Base-by-base conservation (phyloP, 2,329 filamentous ascomycete genomes). In the Penicillium sp. region DNA sequence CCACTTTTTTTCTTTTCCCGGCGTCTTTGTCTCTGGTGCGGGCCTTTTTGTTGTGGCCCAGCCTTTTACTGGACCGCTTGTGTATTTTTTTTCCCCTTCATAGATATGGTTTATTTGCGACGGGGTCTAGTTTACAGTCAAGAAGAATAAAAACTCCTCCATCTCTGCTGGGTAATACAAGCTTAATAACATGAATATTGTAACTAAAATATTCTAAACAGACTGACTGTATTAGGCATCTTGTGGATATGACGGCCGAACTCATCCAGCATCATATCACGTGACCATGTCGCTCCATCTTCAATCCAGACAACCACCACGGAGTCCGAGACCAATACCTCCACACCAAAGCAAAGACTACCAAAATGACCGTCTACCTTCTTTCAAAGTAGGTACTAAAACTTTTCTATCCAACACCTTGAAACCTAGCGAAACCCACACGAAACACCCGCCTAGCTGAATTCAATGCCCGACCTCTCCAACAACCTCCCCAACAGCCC, bases 41-140 rank as follows among this genome's bases (percentile, higher is more conserved):
- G 45, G 35, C 59, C 49, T 60, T 61, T 59, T 57, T 24, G 30
- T 35, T 37, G 53, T 24, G 24, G n/a, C 26, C 53, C n/a, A 30
- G 17, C 49, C 64, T 53, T 35, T 50, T 60, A 44, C 35, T 56
- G 53, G 57, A 56, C 56, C 40, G 58, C 56, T 62, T 58, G 56
- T 67, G 65, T 67, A 67, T 61, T 65, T 66, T 60, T 56, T 59
- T 56, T 55, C 57, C 56, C 28, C n/a, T n/a, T 59, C 49, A 59
- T 65, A 67, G 61, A 63, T 56, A 62, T 64, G 57, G 55, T 67
- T 65, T 65, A 67, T 65, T 65, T 62, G 45, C 58, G 51, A 63
- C 44, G 49, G 59, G 55, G 59, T 53, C 45, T 58, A 59, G 47
- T 53, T 56, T 26, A 38, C 49, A 58, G 44, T 61, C 47, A 56